Percentiles rank a stretch among this genome's conserved stretches.
Evolutionary conservation across 495 filamentous ascomycete species (phyloP).

Genomic region (Astrothelium subdiscretum): DNA sequence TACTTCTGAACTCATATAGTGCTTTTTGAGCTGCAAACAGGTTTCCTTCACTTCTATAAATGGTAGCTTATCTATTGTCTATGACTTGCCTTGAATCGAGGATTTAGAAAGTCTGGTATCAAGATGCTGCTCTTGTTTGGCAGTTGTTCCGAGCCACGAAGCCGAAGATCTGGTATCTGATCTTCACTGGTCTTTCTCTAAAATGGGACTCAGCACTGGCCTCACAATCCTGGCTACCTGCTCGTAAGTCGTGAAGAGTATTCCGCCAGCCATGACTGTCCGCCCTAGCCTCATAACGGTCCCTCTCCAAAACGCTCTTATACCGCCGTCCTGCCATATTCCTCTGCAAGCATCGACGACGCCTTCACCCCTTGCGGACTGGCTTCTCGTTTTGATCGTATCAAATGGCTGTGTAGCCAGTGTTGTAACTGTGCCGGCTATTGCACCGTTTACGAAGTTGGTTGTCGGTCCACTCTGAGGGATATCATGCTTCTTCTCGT

Average conservation of each 20-base stretch:
- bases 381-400: constrained; percentile 52
- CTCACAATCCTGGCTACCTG: constrained; percentile 29
- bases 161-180: neutral
- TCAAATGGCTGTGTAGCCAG: constrained; percentile 56
- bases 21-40: no score
- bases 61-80: no score
- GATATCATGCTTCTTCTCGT: constrained; percentile 33
- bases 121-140: no score
- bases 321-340: constrained; percentile 43
- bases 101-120: neutral
- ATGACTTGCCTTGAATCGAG: no score
- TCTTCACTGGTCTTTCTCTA: neutral
- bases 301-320: constrained; percentile 53
- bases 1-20: no score
- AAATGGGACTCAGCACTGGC: neutral
- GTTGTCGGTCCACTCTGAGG: constrained; percentile 29
- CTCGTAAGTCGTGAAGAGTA: constrained; percentile 55
- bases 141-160: no score
- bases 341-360: constrained; percentile 41
- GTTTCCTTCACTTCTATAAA: no score
- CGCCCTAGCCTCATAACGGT: constrained; percentile 56
- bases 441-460: constrained; percentile 49
- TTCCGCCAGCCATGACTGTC: constrained; percentile 53
- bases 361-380: constrained; percentile 43
- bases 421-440: constrained; percentile 51